Conservation (phyloP, 2,329 filamentous ascomycete species). For the Pezicula neosporulosa region DNA sequence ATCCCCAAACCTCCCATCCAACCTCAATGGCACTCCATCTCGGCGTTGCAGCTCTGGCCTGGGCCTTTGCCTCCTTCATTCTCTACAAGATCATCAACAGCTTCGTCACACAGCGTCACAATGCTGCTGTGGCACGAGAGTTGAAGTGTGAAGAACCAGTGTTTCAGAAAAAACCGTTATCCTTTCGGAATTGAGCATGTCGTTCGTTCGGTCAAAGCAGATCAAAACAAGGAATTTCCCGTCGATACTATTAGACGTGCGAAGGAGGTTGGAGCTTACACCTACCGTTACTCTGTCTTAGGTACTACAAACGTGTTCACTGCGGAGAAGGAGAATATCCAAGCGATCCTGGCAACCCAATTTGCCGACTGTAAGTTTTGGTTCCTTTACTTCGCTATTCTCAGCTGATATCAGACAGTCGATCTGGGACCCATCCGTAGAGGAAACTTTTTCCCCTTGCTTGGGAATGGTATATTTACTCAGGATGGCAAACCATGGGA, state of each 20-base stretch:
- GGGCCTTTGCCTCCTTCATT: conserved; percentile 11
- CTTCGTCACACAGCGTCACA: conserved; percentile 13
- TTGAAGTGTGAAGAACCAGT: conserved; percentile 22
- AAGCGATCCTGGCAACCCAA: conserved; percentile 49
- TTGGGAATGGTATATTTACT: conserved; percentile 28
- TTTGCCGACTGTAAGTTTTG: conserved; percentile 41
- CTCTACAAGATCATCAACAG: conserved; percentile 10
- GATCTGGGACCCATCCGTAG: conserved; percentile 49
- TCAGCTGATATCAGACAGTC: conserved; percentile 59
- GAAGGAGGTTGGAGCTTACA: conserved; percentile 28
- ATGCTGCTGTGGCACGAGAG: conserved; percentile 17
- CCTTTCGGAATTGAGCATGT: conserved; percentile 24
- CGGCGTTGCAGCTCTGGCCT: conserved; percentile 1
- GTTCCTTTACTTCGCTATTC: conserved; percentile 51
- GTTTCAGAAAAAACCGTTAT: conserved; percentile 14
- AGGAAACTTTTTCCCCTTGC: conserved; percentile 41
- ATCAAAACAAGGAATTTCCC: conserved; percentile 19
- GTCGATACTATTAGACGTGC: conserved; percentile 26
- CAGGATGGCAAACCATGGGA: conserved; percentile 27
- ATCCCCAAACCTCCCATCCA: too few relatives aligned
- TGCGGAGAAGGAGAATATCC: conserved; percentile 42
- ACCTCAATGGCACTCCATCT: too few relatives aligned
- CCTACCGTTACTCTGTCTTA: conserved; percentile 19
- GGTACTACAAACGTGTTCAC: conserved; percentile 17
- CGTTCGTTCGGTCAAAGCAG: conserved; percentile 16